phyloP scores from a whole-genome alignment of 176 grass and related monocot genomes.

The Thalia dealbata region DNA sequence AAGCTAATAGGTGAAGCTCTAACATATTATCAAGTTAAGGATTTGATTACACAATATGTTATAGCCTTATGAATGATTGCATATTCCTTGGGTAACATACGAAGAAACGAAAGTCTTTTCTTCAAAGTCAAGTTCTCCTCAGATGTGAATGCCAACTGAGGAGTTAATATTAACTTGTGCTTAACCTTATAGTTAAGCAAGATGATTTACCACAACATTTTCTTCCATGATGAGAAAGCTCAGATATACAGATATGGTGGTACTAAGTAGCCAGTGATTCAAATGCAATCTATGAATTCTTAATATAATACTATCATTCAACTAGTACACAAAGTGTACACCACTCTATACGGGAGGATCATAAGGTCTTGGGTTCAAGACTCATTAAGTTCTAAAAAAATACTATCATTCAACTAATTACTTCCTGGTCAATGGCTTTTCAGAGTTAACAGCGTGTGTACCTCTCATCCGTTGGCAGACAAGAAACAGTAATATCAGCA shows the following conservation, averaged over 20 bases:
- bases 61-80: no score
- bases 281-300: not conserved
- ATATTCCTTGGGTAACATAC: no score
- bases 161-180: not conserved
- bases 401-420: no score
- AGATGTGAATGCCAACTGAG: not conserved
- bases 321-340: no score
- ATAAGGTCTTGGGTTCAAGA: no score
- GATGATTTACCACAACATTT: not conserved
- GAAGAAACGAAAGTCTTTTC: no score
- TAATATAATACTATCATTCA: not conserved
- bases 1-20: not conserved
- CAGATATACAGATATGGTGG: not conserved
- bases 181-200: not conserved
- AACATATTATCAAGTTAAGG: not conserved
- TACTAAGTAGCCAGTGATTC: not conserved
- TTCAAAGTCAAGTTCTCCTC: not conserved
- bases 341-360: no score
- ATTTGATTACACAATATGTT: no score
- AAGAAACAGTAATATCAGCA: conserved; percentile 79
- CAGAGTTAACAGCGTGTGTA: conserved; percentile 3
- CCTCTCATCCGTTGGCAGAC: conserved; percentile 65
- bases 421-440: not conserved
- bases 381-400: no score
- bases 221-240: not conserved